Evolutionary conservation across 768 basidiomycete species (phyloP).

Genomic region (Crassisporium funariophilum): DNA sequence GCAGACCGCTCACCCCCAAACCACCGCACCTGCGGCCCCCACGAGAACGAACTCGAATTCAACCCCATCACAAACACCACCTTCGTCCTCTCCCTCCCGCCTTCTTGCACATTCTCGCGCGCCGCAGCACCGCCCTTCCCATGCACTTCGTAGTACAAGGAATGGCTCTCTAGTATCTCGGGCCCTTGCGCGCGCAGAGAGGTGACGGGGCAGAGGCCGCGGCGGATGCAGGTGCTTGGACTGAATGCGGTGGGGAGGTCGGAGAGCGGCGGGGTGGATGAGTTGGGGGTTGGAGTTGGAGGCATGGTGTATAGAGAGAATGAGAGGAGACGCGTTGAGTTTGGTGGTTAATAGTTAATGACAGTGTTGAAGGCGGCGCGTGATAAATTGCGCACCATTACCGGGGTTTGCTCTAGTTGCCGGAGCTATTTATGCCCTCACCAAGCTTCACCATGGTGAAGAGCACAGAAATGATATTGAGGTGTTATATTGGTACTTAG

Average conservation of each 20-base stretch:
- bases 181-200: conserved; percentile 46
- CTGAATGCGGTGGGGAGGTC: conserved; percentile 54
- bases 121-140: conserved; percentile 34
- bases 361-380: too few relatives aligned
- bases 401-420: too few relatives aligned
- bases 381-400: too few relatives aligned
- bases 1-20: too few relatives aligned
- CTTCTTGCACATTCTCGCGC: conserved; percentile 6
- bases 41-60: conserved; percentile 64
- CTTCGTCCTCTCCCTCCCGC: conserved; percentile 40
- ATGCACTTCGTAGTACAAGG: conserved; percentile 80
- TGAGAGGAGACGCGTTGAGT: too few relatives aligned
- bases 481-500: too few relatives aligned
- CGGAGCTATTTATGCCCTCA: too few relatives aligned
- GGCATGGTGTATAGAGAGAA: background rate
- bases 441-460: too few relatives aligned
- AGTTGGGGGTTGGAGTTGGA: background rate
- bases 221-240: conserved; percentile 59
- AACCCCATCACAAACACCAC: conserved; percentile 81
- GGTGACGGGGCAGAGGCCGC: conserved; percentile 78
- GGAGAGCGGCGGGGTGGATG: background rate
- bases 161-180: conserved; percentile 61
- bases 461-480: too few relatives aligned
- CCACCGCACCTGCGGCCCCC: conserved; percentile 64
- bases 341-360: too few relatives aligned